Conservation (phyloP, 495 filamentous ascomycete genomes). For the Jackrogersella minutella region DNA sequence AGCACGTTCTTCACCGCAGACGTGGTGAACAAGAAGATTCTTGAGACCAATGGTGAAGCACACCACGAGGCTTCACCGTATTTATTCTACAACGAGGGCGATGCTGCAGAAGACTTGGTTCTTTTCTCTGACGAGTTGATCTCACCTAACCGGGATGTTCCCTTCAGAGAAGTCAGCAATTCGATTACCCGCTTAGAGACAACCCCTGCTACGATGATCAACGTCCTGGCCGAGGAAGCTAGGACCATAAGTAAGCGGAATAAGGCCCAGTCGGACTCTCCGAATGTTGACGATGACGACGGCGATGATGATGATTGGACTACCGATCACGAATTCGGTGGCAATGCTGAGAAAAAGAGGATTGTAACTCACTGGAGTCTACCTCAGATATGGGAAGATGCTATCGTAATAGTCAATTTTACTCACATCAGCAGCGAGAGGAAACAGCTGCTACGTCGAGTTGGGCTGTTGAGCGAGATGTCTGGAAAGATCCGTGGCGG, state of each 20-base stretch:
- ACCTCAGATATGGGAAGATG: constrained; percentile 30
- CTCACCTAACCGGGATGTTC: constrained; percentile 40
- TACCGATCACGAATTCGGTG: constrained; percentile 10
- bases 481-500: constrained; percentile 42
- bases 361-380: constrained; percentile 14
- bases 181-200: constrained; percentile 47
- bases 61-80: constrained; percentile 30
- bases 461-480: constrained; percentile 19
- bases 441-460: constrained; percentile 18
- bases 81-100: constrained; percentile 54
- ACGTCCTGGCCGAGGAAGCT: constrained; percentile 28
- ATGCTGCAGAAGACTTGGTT: constrained; percentile 56
- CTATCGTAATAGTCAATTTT: constrained; percentile 26
- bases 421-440: constrained; percentile 19
- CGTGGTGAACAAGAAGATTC: constrained; percentile 21
- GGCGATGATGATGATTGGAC: constrained; percentile 14
- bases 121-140: constrained; percentile 54
- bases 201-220: constrained; percentile 40
- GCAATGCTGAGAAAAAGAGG: neutral
- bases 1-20: constrained; percentile 37
- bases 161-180: constrained; percentile 50
- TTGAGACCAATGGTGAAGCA: constrained; percentile 17
- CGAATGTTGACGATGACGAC: too few relatives aligned
- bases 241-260: constrained; percentile 25
- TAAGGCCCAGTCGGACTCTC: constrained; percentile 13